Evolutionary conservation across 2,329 filamentous ascomycete genomes (phyloP).

Genomic region (Trichoderma endophyticum): DNA sequence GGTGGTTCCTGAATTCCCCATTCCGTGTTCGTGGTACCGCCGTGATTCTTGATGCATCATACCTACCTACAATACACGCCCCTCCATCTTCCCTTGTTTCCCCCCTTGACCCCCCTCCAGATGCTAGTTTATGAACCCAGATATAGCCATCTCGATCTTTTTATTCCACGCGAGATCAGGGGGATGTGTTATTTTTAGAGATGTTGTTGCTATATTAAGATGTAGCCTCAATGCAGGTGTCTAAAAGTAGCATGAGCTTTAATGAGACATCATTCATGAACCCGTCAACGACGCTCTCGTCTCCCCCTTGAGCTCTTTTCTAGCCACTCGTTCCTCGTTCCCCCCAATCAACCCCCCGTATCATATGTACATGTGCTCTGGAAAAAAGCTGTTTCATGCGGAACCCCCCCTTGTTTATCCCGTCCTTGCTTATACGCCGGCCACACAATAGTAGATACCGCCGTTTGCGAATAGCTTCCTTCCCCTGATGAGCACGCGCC

Average conservation of each 20-base stretch:
- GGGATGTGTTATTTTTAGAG: constrained; percentile 19
- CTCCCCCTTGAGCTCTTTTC: neutral
- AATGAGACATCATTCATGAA: constrained; percentile 17
- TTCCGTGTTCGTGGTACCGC: constrained; percentile 9
- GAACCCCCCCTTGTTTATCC: neutral
- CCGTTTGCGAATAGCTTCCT: neutral
- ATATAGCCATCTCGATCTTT: constrained; percentile 16
- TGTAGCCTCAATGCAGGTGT: constrained; percentile 15
- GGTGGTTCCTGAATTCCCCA: constrained; percentile 14
- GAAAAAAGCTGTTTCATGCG: neutral
- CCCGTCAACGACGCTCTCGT: neutral
- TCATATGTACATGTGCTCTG: neutral
- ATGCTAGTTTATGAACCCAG: constrained; percentile 13
- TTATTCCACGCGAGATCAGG: constrained; percentile 14
- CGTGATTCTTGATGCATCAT: neutral
- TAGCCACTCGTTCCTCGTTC: neutral
- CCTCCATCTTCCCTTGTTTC: neutral
- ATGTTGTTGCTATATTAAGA: constrained; percentile 19
- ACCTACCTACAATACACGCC: constrained; percentile 2
- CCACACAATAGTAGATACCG: neutral
- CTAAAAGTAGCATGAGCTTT: constrained; percentile 15
- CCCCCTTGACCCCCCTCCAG: neutral
- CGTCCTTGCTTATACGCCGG: neutral
- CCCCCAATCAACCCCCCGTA: neutral
- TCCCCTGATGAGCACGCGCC: neutral